A percentile compares a stretch with the other conserved stretches of the same genome.
Conservation (phyloP, 345 rosid genomes). For the thale cress (Arabidopsis thaliana) region TAIR10.1 NC_003076.8:26532001-26532500, state of each 20-base stretch:
- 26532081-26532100: neutral
- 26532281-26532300: constrained; percentile 14
- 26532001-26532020: constrained; percentile 30
- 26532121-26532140: neutral
- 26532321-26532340: neutral
- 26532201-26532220: neutral
- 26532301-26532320: constrained; percentile 29
- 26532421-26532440: constrained; percentile 1
- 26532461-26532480: neutral
- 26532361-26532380: constrained; percentile 13
- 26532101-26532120: neutral
- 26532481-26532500: neutral
- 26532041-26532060: neutral
- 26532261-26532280: constrained; percentile 9
- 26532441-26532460: neutral
- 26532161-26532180: neutral
- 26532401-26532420: neutral
- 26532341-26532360: constrained; percentile 22
- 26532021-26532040: constrained; percentile 28
- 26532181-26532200: neutral
- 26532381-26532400: constrained; percentile 27
- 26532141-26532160: neutral
- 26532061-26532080: neutral
- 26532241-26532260: constrained; percentile 2
- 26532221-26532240: neutral